Percentiles rank a stretch among this genome's conserved stretches.
phyloP scores from a whole-genome alignment of 1,139 yeast genomes.

The Blastobotrys elegans region DNA sequence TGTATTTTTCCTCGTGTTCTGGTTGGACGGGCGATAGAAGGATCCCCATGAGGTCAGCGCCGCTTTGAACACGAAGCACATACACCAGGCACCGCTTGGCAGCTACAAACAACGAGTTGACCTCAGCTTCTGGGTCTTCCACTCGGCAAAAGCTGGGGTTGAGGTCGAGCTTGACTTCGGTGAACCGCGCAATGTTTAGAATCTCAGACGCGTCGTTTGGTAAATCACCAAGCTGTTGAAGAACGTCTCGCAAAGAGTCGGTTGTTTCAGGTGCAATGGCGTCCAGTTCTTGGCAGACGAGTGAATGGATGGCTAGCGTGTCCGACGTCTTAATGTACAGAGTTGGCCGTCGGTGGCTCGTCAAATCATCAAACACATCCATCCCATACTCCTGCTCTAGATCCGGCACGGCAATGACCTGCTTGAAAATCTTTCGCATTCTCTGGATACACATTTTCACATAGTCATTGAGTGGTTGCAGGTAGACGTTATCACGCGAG shows the following conservation, averaged over 20 bases:
- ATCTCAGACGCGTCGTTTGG: conserved; percentile 44
- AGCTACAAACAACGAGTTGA: conserved; percentile 57
- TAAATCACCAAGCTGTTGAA: conserved; percentile 40
- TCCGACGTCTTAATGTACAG: conserved; percentile 60
- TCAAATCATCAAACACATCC: conserved; percentile 67
- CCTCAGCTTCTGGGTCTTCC: conserved; percentile 39
- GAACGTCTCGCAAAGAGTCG: conserved; percentile 52
- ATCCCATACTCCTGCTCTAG: conserved; percentile 58
- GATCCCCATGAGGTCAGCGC: conserved; percentile 65
- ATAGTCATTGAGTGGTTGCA: conserved; percentile 77
- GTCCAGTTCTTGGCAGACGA: conserved; percentile 51
- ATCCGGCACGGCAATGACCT: conserved; percentile 51
- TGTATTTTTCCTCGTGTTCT: conserved; percentile 60
- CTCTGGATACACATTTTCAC: conserved; percentile 48
- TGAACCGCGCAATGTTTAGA: conserved; percentile 36
- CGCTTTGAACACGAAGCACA: conserved; percentile 74
- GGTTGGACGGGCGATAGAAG: conserved; percentile 67
- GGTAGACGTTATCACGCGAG: conserved; percentile 53
- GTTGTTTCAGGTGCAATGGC: conserved; percentile 41
- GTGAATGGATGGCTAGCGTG: conserved; percentile 56
- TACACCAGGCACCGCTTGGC: conserved; percentile 78
- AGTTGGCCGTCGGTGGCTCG: conserved; percentile 60
- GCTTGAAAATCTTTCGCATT: conserved; percentile 42
- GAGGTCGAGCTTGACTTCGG: conserved; percentile 39
- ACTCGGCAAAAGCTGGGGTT: conserved; percentile 39